Conservation (phyloP, 2,329 filamentous ascomycete genomes). For the Elsinoe necatrix region DNA sequence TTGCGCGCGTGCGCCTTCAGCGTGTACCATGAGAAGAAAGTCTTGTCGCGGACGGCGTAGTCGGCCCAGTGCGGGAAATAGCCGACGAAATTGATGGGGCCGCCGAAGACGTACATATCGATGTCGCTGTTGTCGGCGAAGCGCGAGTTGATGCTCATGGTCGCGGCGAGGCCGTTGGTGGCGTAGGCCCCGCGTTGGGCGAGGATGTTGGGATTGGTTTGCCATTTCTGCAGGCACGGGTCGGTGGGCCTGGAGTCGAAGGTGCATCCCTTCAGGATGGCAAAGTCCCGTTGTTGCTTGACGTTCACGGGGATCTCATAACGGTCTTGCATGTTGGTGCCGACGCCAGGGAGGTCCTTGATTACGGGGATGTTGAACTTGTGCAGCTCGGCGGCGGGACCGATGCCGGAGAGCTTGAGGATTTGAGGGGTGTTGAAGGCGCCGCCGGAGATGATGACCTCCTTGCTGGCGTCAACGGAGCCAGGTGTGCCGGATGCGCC, state of each 20-base stretch:
- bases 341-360: constrained; percentile 53
- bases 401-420: constrained; percentile 57
- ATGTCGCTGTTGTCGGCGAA: constrained; percentile 37
- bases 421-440: constrained; percentile 58
- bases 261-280: constrained; percentile 33
- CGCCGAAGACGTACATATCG: constrained; percentile 50
- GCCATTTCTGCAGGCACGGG: constrained; percentile 39
- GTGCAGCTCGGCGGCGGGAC: constrained; percentile 45
- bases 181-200: constrained; percentile 36
- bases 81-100: constrained; percentile 46
- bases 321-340: constrained; percentile 56
- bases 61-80: constrained; percentile 49
- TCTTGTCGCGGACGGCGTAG: constrained; percentile 36
- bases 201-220: constrained; percentile 29
- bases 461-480: constrained; percentile 35
- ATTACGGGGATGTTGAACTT: constrained; percentile 47
- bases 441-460: constrained; percentile 44
- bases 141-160: constrained; percentile 35
- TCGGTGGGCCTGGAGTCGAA: constrained; percentile 29
- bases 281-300: constrained; percentile 31
- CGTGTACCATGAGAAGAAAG: constrained; percentile 43
- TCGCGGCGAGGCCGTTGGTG: constrained; percentile 48
- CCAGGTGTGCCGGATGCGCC: constrained; percentile 33
- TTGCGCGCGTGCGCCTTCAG: constrained; percentile 59
- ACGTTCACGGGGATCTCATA: constrained; percentile 47